These are phyloP conservation scores for Suhomyces sp. DNA, from an alignment of 805 yeast species.

Conservation along the genomic window DNA sequence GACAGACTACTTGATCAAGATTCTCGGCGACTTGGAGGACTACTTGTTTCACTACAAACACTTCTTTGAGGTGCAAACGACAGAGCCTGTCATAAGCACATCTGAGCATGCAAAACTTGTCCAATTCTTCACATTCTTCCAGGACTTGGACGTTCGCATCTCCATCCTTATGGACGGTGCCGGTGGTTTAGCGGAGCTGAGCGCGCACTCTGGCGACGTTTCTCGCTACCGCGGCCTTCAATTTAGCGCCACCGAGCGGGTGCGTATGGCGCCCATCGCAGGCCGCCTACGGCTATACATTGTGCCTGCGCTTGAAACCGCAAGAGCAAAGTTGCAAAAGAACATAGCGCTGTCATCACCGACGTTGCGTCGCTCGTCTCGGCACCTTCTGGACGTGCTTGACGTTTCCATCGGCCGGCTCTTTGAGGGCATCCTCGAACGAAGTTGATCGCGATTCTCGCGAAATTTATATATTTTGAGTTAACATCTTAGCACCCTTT, in stretches of 20 bases:
- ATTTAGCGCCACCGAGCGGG: slow-evolving; percentile 48
- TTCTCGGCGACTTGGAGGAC: slow-evolving; percentile 68
- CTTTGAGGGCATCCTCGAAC: slow-evolving; percentile 39
- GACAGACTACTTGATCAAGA: slow-evolving; percentile 55
- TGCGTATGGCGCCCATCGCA: slow-evolving; percentile 51
- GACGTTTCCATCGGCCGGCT: slow-evolving; percentile 38
- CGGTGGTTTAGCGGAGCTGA: neutral
- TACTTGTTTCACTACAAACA: slow-evolving; percentile 41
- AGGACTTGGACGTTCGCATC: slow-evolving; percentile 34
- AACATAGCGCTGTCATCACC: neutral
- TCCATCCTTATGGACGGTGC: slow-evolving; percentile 27
- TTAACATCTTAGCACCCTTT: neutral
- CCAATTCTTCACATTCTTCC: slow-evolving; percentile 26
- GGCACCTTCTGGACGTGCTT: slow-evolving; percentile 12
- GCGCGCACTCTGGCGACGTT: neutral
- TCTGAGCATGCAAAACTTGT: slow-evolving; percentile 12
- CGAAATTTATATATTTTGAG: neutral
- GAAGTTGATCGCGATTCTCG: slow-evolving; percentile 13
- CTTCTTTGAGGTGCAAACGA: slow-evolving; percentile 10
- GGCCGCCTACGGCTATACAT: slow-evolving; percentile 49
- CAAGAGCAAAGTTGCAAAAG: slow-evolving; percentile 11
- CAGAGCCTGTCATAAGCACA: slow-evolving; percentile 5
- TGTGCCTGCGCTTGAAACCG: slow-evolving; percentile 23
- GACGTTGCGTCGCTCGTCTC: neutral
- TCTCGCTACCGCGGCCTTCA: neutral